These are phyloP conservation scores for Phytophthora hibernalis DNA, from an alignment of 352 stramenopile species.

Conservation along the genomic window DNA sequence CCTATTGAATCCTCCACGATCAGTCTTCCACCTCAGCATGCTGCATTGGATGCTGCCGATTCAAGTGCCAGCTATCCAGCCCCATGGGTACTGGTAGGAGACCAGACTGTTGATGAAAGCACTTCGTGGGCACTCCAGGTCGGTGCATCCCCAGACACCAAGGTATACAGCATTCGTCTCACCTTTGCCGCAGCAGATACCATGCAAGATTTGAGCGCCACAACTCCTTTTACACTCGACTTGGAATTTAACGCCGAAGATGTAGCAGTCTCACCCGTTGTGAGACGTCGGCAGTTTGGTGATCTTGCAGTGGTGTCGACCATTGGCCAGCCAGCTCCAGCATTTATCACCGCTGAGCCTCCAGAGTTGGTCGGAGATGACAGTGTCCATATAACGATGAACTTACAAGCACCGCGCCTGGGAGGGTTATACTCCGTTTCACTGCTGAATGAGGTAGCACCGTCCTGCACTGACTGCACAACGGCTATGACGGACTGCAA, in stretches of 20 bases:
- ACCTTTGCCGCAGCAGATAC: slow-evolving; percentile 13
- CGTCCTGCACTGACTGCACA: slow-evolving; percentile 10
- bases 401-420: slow-evolving; percentile 18
- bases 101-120: neutral
- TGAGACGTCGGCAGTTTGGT: slow-evolving; percentile 12
- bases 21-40: neutral
- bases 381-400: slow-evolving; percentile 6
- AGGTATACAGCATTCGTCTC: slow-evolving; percentile 9
- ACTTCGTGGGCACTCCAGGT: slow-evolving; percentile 16
- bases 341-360: slow-evolving; percentile 17
- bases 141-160: neutral
- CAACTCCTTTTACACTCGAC: slow-evolving; percentile 17
- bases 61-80: slow-evolving; percentile 14
- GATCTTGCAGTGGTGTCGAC: slow-evolving; percentile 9
- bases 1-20: slow-evolving; percentile 9
- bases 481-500: slow-evolving; percentile 11
- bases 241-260: slow-evolving; percentile 9
- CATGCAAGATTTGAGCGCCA: slow-evolving; percentile 10
- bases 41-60: neutral
- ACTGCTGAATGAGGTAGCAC: slow-evolving; percentile 2
- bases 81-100: slow-evolving; percentile 17
- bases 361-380: slow-evolving; percentile 7
- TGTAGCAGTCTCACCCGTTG: neutral
- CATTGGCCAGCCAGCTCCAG: neutral
- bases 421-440: slow-evolving; percentile 19